Base-by-base conservation (phyloP, 164 flowering plant genomes). In the Stephania japonica region DNA sequence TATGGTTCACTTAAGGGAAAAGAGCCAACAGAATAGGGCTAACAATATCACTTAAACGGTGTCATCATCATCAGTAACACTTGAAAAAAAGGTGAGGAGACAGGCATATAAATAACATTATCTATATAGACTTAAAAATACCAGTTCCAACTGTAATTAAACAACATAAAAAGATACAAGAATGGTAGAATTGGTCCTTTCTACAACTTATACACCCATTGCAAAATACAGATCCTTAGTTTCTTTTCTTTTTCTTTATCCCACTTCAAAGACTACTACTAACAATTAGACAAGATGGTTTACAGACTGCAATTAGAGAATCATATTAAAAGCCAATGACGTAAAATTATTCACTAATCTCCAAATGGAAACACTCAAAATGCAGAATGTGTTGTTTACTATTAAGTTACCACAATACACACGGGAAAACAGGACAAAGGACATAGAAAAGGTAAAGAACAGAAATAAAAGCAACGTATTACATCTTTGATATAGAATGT, bases 401-500 rank as follows among this genome's bases (percentile, higher is more conserved):
- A 32, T 32, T 32, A 32, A 32, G 38, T 4, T 32, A 32, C 38
- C 38, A 32, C 38, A 32, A 4, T 1, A 32, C 38, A 32, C 38
- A 32, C 3, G 38, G 16, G 53, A 47, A 12, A 11, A 47, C 16
- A 47, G 11, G 16, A 47, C 13, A 47, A 47, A 47, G 53, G 53
- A 73, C 49, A 18, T 14, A 59, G 11, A 23, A 12, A 68, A 73
- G 13, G 13, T 32, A 38, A 11, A 32, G 41, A 74, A 21, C n/a
- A 43, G 24, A 70, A 38, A 19, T 56, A 13, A 44, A 74, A 44
- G 32, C 65, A 69, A 42, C 42, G 12, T 3, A 68, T 53, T 42
- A 69, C 62, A 19, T 42, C 38, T 72, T 61, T 27, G 16, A 42
- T 27, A 38, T 49, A 73, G 64, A n/a, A 61, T 21, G 66, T 16